phyloP scores from a whole-genome alignment of 768 basidiomycete genomes.

The Gymnopilus dilepis region DNA sequence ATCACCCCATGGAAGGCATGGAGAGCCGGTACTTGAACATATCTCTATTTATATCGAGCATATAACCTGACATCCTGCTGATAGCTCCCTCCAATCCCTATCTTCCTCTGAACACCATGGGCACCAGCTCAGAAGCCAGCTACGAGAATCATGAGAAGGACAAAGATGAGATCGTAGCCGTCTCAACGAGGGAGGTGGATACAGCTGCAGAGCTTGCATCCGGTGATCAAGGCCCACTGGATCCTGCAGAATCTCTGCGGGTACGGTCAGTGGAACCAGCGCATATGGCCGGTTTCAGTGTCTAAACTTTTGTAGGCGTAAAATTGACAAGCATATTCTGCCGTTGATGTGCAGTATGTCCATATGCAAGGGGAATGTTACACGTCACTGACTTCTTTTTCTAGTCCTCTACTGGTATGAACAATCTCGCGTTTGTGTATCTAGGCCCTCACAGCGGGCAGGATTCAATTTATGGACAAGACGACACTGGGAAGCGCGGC shows the following conservation, averaged over 20 bases:
- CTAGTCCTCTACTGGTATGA: conserved; percentile 61
- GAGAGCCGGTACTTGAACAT: conserved; percentile 27
- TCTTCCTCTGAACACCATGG: conserved; percentile 50
- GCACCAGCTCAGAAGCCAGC: conserved; percentile 45
- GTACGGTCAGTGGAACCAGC: conserved; percentile 46
- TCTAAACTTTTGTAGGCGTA: conserved; percentile 40
- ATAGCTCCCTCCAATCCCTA: conserved; percentile 33
- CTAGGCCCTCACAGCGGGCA: conserved; percentile 24
- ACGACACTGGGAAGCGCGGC: conserved; percentile 70
- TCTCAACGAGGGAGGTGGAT: conserved; percentile 58
- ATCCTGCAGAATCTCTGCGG: conserved; percentile 55
- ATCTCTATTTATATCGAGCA: conserved; percentile 9
- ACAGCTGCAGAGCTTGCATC: conserved; percentile 64
- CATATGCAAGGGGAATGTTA: neutral
- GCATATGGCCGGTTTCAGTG: neutral
- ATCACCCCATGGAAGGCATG: conserved; percentile 20
- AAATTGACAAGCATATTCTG: conserved; percentile 71
- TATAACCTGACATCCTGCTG: conserved; percentile 18
- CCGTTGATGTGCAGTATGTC: conserved; percentile 75
- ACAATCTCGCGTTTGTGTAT: neutral
- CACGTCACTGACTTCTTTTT: conserved; percentile 1
- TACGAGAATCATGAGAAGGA: conserved; percentile 38
- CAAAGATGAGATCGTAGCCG: conserved; percentile 37
- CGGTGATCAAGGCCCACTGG: conserved; percentile 47
- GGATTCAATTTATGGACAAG: conserved; percentile 85